Evolutionary conservation across 257 asterid genomes (phyloP).

Genomic region (Solanum paucissectum): DNA sequence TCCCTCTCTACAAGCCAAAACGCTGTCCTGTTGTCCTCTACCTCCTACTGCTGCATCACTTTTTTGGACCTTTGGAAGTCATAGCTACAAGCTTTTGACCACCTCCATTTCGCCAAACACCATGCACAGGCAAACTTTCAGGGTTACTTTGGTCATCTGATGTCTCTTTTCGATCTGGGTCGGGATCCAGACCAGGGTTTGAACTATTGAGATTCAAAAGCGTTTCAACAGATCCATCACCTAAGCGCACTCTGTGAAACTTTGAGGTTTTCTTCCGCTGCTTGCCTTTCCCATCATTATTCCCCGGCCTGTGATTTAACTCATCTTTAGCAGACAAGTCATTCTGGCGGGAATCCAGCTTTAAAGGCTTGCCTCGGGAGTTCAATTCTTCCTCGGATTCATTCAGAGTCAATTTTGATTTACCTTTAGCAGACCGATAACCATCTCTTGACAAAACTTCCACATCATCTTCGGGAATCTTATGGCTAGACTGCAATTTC

Average conservation of each 20-base stretch:
- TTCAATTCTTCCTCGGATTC: conserved; percentile 15
- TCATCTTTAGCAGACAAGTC: conserved; percentile 24
- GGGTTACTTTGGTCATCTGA: conserved; percentile 11
- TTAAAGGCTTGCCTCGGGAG: conserved; percentile 19
- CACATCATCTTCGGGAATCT: conserved; percentile 41
- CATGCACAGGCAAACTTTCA: conserved; percentile 50
- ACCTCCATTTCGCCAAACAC: conserved; percentile 87
- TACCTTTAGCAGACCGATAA: conserved; percentile 51
- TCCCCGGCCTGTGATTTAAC: conserved; percentile 22
- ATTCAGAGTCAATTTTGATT: conserved; percentile 33
- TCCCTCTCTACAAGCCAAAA: not conserved
- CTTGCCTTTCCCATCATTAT: conserved; percentile 50
- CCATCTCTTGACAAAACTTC: conserved; percentile 86
- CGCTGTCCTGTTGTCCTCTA: not conserved
- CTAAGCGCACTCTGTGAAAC: conserved; percentile 73
- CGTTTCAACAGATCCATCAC: conserved; percentile 62
- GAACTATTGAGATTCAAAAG: conserved; percentile 33
- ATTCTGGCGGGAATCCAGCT: conserved; percentile 17
- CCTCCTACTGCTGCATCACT: conserved; percentile 5
- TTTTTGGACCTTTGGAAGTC: conserved; percentile 33
- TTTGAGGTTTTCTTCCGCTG: conserved; percentile 76
- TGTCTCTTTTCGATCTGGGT: conserved; percentile 19
- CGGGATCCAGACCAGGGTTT: conserved; percentile 47
- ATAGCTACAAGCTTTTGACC: conserved; percentile 61
- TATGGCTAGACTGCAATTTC: conserved; percentile 53